phyloP scores from a whole-genome alignment of 192 early-diverging fungal genomes.

The Coemansia javaensis region DNA sequence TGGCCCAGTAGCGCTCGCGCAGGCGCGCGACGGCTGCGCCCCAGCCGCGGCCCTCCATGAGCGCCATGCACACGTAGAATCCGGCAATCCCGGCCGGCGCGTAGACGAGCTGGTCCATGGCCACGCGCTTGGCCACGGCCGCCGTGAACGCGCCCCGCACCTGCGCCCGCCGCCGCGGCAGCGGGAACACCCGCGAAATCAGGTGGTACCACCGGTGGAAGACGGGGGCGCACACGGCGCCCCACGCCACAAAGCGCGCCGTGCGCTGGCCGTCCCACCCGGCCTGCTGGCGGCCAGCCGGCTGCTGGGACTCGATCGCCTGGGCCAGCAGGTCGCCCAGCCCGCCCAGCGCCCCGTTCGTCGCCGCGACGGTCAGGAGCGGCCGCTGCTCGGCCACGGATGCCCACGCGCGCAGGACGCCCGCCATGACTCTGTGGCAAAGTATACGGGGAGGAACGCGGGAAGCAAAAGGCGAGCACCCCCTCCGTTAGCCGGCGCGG shows the following conservation, averaged over 20 bases:
- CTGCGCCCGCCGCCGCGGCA: slow-evolving; percentile 17
- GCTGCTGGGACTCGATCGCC: slow-evolving; percentile 41
- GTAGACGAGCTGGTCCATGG: slow-evolving; percentile 60
- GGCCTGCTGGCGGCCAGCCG: slow-evolving; percentile 13
- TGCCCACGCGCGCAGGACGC: slow-evolving; percentile 35
- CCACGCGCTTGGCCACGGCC: slow-evolving; percentile 52
- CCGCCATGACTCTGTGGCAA: slow-evolving; percentile 6
- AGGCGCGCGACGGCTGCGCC: slow-evolving; percentile 57
- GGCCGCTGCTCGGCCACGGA: slow-evolving; percentile 51
- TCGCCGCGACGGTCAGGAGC: slow-evolving; percentile 59
- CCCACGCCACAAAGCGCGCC: slow-evolving; percentile 62
- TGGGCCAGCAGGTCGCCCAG: slow-evolving; percentile 65
- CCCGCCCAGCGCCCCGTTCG: slow-evolving; percentile 62
- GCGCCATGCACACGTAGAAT: slow-evolving; percentile 62
- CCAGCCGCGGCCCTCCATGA: slow-evolving; percentile 53
- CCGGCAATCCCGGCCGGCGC: slow-evolving; percentile 64
- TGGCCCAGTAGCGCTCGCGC: slow-evolving; percentile 53
- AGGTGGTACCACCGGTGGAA: slow-evolving; percentile 66
- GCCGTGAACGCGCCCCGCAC: background rate
- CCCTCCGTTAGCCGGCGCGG: no score
- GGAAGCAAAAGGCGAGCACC: no score
- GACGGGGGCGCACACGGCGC: slow-evolving; percentile 63
- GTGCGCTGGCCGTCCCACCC: slow-evolving; percentile 44
- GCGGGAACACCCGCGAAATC: slow-evolving; percentile 61
- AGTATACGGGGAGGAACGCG: no score